These are phyloP conservation scores for Colletotrichum sp. DNA, from an alignment of 2,329 filamentous ascomycete species.

Conservation along the genomic window DNA sequence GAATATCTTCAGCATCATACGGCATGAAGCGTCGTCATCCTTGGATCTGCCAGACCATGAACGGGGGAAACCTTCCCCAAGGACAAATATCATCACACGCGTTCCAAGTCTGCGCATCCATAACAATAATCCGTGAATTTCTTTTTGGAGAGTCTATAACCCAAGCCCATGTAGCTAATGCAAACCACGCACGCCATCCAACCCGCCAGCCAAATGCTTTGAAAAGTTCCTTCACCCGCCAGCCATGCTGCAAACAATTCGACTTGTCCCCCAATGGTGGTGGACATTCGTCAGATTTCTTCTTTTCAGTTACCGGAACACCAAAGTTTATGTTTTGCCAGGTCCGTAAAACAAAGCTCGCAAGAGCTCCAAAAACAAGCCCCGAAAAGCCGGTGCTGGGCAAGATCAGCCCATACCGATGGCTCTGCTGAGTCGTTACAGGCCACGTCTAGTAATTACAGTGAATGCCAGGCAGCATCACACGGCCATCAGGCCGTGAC, in stretches of 20 bases:
- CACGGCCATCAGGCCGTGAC: background rate
- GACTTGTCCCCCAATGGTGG: background rate
- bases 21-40: background rate
- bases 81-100: background rate
- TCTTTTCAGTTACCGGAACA: background rate
- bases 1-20: background rate
- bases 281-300: background rate
- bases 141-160: constrained; percentile 10
- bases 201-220: background rate
- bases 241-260: background rate
- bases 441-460: constrained; percentile 10
- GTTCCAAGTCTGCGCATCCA: background rate
- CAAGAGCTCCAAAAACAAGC: background rate
- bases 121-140: background rate
- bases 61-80: background rate
- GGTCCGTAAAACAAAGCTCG: background rate
- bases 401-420: background rate
- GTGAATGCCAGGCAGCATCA: background rate
- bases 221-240: background rate
- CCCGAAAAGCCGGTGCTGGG: background rate
- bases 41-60: background rate
- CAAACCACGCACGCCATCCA: background rate
- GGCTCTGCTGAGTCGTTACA: background rate
- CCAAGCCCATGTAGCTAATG: background rate
- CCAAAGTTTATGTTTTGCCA: background rate